Base-by-base conservation (phyloP, 2,329 filamentous ascomycete genomes). In the Claviceps spartinae region DNA sequence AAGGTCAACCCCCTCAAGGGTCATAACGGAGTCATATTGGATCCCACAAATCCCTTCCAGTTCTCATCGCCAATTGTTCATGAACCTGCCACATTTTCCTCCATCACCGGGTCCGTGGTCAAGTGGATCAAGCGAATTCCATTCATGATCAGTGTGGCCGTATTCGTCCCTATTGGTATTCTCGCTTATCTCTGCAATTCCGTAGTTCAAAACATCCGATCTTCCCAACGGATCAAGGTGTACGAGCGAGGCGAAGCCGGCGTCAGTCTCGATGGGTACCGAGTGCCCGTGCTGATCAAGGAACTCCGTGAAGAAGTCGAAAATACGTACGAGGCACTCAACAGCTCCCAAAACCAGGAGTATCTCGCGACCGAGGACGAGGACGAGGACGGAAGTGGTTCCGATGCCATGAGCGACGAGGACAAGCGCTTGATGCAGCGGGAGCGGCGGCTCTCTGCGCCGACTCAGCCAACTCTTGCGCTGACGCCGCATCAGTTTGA, bases 401-500 rank as follows among this genome's bases (percentile, higher is more conserved):
- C 68, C 5, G 65, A 67, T 30, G 65, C 64, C 16, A 67, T 61
- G 59, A 63, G 60, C 34, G 61, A 64, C 6, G 64, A 71, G 53
- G 72, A 75, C 47, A 62, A 70, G 26, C 65, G 64, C 13, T 57
- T 71, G 18, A 67, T 77, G 52, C 65, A 59, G 48, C 67, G 59
- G 44, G 71, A 74, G 58, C 61, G 71, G 38, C 65, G 69, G 49
- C 65, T 66, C 58, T 72, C 70, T 22, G 61, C 64, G 2, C 65
- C 71, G 1, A 69, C 75, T 4, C 77, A 79, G 56, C 86, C 86
- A 1, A 88, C 82, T 0, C 73, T 97, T 51, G 89, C 89, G 0
- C 70, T 97, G 50, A 83, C 86, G 0, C 75, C 82, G 4, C 79
- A 82, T 47, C 91, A 97, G 67, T 95, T 95, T 63, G 75, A 78